Evolutionary conservation across 129 eudicot species (phyloP).

Genomic region (Artemisia argyi): DNA sequence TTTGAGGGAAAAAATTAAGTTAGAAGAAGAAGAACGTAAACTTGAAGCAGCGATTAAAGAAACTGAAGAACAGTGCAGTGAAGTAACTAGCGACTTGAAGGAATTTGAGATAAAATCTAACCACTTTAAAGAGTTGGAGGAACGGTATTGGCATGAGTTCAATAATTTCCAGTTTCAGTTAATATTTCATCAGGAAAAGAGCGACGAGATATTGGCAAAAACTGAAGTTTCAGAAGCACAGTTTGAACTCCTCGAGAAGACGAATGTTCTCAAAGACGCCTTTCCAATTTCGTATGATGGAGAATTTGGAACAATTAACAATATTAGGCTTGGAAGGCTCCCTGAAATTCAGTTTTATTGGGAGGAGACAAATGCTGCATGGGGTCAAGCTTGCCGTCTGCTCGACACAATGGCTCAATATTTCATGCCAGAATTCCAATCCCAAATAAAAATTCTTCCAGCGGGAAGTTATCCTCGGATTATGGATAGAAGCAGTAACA

Average conservation of each 20-base stretch:
- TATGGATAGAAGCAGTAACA: slow-evolving; percentile 73
- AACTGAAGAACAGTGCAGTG: slow-evolving; percentile 86
- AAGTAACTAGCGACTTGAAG: slow-evolving; percentile 85
- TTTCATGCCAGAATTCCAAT: slow-evolving; percentile 79
- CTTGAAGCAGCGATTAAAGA: slow-evolving; percentile 98
- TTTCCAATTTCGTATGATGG: slow-evolving; percentile 90
- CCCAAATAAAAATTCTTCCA: slow-evolving; percentile 84
- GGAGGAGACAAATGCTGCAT: slow-evolving; percentile 99
- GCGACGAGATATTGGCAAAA: slow-evolving; percentile 92
- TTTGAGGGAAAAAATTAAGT: slow-evolving; percentile 87
- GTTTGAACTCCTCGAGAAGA: slow-evolving; percentile 75
- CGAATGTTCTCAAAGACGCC: slow-evolving; percentile 93
- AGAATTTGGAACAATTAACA: slow-evolving; percentile 97
- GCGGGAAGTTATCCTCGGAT: slow-evolving; percentile 98
- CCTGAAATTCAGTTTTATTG: slow-evolving; percentile 91
- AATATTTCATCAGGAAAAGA: slow-evolving; percentile 90
- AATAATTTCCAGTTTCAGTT: slow-evolving; percentile 93
- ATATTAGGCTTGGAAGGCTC: slow-evolving; percentile 90
- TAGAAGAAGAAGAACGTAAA: slow-evolving; percentile 95
- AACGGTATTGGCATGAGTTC: slow-evolving; percentile 97
- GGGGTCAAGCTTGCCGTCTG: slow-evolving; percentile 98
- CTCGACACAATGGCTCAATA: slow-evolving; percentile 97
- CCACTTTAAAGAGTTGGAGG: slow-evolving; percentile 94
- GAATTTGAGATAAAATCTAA: slow-evolving; percentile 80
- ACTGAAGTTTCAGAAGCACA: slow-evolving; percentile 97